phyloP scores from a whole-genome alignment of 768 basidiomycete genomes.

The Leucogyrophana mollusca region DNA sequence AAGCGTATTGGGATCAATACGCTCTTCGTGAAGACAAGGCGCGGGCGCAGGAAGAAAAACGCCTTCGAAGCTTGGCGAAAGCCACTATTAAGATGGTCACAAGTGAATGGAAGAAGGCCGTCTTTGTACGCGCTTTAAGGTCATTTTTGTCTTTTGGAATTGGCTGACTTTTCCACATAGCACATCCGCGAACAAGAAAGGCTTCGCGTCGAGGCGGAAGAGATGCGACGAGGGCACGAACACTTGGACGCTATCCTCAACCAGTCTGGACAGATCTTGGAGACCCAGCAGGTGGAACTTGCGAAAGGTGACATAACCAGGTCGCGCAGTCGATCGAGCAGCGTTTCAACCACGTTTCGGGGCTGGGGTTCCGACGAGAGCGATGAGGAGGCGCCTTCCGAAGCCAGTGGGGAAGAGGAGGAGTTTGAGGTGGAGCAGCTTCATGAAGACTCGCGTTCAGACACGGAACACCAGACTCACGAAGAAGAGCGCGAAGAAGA shows the following conservation, averaged over 20 bases:
- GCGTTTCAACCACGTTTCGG: slow-evolving; percentile 33
- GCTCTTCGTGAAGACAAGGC: slow-evolving; percentile 62
- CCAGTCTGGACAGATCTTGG: slow-evolving; percentile 83
- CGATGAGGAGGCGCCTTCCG: slow-evolving; percentile 23
- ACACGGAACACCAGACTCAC: background rate
- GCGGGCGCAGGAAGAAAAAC: slow-evolving; percentile 60
- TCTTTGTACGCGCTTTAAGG: slow-evolving; percentile 55
- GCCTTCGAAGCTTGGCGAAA: slow-evolving; percentile 66
- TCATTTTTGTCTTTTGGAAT: background rate
- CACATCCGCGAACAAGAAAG: slow-evolving; percentile 73
- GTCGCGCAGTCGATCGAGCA: slow-evolving; percentile 59
- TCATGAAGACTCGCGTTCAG: slow-evolving; percentile 17
- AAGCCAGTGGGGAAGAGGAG: slow-evolving; percentile 29
- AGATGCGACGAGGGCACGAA: slow-evolving; percentile 73
- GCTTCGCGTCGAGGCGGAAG: slow-evolving; percentile 67
- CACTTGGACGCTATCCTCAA: slow-evolving; percentile 90
- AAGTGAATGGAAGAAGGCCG: slow-evolving; percentile 85
- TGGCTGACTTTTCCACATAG: slow-evolving; percentile 32
- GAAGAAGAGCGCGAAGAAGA: slow-evolving; percentile 31
- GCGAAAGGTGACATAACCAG: slow-evolving; percentile 44
- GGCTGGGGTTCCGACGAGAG: slow-evolving; percentile 16
- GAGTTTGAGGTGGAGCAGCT: slow-evolving; percentile 41
- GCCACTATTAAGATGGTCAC: slow-evolving; percentile 67
- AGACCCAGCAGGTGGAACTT: slow-evolving; percentile 78
- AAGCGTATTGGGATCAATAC: slow-evolving; percentile 72